A percentile compares a stretch with the other conserved stretches of the same genome.
Evolutionary conservation across 139 green algal species (phyloP).

Genomic region (Chlamydomonas sphaeroides): DNA sequence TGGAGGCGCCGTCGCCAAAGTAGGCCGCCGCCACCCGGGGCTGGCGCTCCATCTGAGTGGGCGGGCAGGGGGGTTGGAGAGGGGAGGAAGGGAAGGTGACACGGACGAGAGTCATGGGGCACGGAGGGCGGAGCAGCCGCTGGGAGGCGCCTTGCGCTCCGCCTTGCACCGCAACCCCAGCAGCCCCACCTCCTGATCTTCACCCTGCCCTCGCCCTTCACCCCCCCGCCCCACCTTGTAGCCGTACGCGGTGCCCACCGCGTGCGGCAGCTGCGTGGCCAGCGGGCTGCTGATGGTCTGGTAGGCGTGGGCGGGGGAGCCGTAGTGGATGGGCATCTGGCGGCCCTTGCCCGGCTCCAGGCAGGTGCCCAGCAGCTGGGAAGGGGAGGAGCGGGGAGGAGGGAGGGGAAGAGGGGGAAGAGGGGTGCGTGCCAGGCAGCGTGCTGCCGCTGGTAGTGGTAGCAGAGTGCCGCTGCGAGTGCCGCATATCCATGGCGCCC

Average conservation of each 20-base stretch:
- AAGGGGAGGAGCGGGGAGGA: neutral
- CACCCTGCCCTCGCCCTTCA: neutral
- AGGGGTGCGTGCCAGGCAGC: too few species aligned
- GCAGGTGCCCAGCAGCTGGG: slow-evolving; percentile 71
- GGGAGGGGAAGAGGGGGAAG: too few species aligned
- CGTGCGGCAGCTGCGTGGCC: slow-evolving; percentile 94
- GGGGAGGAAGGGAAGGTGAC: neutral
- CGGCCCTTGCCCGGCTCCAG: slow-evolving; percentile 86
- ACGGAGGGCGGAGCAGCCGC: neutral
- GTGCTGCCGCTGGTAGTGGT: too few species aligned
- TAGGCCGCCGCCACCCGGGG: slow-evolving; percentile 66
- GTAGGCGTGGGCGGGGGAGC: slow-evolving; percentile 77
- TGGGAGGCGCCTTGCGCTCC: too few species aligned
- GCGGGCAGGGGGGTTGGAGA: too few species aligned
- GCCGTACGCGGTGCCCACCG: slow-evolving; percentile 89
- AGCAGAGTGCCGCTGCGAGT: too few species aligned
- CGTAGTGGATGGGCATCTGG: slow-evolving; percentile 98
- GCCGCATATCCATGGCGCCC: too few species aligned
- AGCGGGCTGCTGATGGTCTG: slow-evolving; percentile 93
- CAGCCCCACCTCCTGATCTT: too few species aligned
- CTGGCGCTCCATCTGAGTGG: slow-evolving; percentile 42
- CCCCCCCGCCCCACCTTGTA: slow-evolving; percentile 72
- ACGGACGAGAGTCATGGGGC: neutral
- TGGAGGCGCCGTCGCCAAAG: slow-evolving; percentile 90
- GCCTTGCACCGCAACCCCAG: too few species aligned